These are phyloP conservation scores for Dioszegia crocea DNA, from an alignment of 768 basidiomycete genomes.

Conservation along the genomic window DNA sequence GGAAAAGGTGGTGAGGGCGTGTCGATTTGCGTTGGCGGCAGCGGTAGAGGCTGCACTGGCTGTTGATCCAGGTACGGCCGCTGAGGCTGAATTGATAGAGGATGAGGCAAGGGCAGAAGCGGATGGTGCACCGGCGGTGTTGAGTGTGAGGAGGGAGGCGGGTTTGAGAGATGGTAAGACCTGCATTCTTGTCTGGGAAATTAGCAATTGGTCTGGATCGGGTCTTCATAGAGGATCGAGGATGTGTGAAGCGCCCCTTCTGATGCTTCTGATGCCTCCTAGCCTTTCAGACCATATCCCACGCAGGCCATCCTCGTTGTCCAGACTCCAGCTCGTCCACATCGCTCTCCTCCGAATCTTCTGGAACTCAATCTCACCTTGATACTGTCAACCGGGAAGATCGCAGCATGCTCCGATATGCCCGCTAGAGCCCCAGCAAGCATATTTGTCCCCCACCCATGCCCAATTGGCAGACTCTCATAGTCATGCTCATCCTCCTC, in stretches of 20 bases:
- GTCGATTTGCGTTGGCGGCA: constrained; percentile 9
- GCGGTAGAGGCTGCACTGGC: constrained; percentile 8
- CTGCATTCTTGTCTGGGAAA: constrained; percentile 90
- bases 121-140: constrained; percentile 13
- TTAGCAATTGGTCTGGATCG: not conserved
- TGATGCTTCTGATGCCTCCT: no score
- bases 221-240: no score
- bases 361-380: constrained; percentile 61
- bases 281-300: not conserved
- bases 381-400: constrained; percentile 97
- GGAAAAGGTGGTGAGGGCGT: constrained; percentile 35
- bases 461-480: constrained; percentile 68
- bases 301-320: no score
- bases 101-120: constrained; percentile 9
- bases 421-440: constrained; percentile 93
- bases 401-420: constrained; percentile 97
- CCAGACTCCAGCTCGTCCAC: not conserved
- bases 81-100: constrained; percentile 8
- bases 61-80: no score
- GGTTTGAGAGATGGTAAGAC: constrained; percentile 54
- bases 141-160: constrained; percentile 23
- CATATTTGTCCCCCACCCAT: constrained; percentile 88
- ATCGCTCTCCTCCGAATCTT: not conserved
- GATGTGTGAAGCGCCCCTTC: no score
- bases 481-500: constrained; percentile 60